Evolutionary conservation across 306 rosid genomes (phyloP).

Genomic region (Lotus japonicus): DNA sequence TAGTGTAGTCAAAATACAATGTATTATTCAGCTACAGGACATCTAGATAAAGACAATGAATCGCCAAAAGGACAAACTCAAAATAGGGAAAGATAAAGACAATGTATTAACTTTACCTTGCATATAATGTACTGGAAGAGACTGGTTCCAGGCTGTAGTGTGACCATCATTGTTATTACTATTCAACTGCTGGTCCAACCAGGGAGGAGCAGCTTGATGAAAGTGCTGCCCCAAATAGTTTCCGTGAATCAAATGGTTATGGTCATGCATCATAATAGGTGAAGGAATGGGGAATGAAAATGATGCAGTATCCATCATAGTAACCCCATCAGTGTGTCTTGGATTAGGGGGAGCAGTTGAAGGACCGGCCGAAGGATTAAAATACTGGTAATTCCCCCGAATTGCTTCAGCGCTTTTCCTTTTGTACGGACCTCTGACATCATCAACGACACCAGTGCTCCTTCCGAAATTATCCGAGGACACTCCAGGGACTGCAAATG

Average conservation of each 20-base stretch:
- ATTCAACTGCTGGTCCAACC: conserved; percentile 71
- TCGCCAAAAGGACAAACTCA: conserved; percentile 8
- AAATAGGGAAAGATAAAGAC: background rate
- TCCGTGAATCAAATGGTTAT: conserved; percentile 55
- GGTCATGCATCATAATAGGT: conserved; percentile 52
- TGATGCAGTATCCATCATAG: conserved; percentile 52
- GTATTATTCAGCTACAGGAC: background rate
- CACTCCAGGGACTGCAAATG: conserved; percentile 43
- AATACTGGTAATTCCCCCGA: conserved; percentile 55
- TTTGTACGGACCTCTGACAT: conserved; percentile 73
- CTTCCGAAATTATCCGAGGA: conserved; percentile 62
- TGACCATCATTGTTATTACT: conserved; percentile 48
- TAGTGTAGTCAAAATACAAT: background rate
- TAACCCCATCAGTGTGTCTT: conserved; percentile 58
- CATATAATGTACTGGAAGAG: conserved; percentile 51
- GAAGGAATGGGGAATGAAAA: conserved; percentile 45
- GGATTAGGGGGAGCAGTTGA: conserved; percentile 51
- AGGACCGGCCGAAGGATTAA: conserved; percentile 54
- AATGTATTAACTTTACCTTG: conserved; percentile 32
- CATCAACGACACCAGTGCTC: conserved; percentile 52
- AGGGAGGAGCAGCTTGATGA: conserved; percentile 60
- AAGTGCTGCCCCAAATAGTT: conserved; percentile 72
- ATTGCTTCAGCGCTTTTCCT: conserved; percentile 65
- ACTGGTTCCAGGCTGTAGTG: conserved; percentile 64
- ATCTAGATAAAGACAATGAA: background rate